Conservation (phyloP, 108 stramenopile genomes). For the Schizochytrium sp. region DNA sequence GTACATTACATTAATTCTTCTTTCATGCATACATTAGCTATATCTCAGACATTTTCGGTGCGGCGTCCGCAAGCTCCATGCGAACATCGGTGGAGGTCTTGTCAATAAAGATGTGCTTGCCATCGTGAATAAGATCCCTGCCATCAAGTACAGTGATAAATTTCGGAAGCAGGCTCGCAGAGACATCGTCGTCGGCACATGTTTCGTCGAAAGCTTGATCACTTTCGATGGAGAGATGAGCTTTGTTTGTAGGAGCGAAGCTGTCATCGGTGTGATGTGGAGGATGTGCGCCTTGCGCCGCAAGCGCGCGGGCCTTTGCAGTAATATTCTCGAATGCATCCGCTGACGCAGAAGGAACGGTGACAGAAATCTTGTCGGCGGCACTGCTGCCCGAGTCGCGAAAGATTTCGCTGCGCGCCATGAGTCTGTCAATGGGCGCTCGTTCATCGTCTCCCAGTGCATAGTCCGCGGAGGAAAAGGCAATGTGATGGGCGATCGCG, state of each 20-base stretch:
- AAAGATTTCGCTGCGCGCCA: background rate
- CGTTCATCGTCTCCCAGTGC: background rate
- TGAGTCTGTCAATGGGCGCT: background rate
- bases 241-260: no score
- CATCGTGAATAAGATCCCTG: background rate
- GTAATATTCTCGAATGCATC: background rate
- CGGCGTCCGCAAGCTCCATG: background rate
- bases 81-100: background rate
- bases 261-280: no score
- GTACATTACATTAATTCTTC: no score
- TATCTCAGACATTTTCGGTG: background rate
- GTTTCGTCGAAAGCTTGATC: no score
- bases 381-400: background rate
- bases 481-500: conserved; percentile 75
- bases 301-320: no score
- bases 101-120: background rate
- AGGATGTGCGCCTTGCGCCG: no score
- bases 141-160: background rate
- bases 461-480: conserved; percentile 81
- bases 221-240: no score
- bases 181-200: background rate
- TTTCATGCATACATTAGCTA: no score
- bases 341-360: background rate
- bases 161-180: background rate
- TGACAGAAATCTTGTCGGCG: background rate